These are phyloP conservation scores for Fusarium praegraminearum DNA, from an alignment of 2,329 filamentous ascomycete species.

Conservation along the genomic window DNA sequence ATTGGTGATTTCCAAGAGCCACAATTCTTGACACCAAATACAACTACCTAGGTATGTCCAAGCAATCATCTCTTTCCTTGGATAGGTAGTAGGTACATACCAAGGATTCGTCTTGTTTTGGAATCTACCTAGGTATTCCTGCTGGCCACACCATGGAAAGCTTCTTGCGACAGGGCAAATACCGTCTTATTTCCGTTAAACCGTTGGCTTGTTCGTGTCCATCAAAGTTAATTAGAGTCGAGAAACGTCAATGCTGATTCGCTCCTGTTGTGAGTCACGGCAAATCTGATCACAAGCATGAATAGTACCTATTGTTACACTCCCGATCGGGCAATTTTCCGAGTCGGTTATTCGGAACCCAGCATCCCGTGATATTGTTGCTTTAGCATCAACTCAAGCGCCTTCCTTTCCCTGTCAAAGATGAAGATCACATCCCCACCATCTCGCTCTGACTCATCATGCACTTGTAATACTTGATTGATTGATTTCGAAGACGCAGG, in stretches of 20 bases:
- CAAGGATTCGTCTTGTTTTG: background rate
- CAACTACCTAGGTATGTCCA: background rate
- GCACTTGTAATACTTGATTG: background rate
- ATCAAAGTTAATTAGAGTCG: background rate
- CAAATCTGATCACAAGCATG: background rate
- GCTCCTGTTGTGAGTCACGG: background rate
- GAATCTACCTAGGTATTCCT: background rate
- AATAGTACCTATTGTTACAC: background rate
- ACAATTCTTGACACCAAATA: background rate
- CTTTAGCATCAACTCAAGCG: background rate
- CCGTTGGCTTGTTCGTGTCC: background rate
- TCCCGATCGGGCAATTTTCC: background rate
- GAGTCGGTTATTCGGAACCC: background rate
- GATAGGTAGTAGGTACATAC: background rate
- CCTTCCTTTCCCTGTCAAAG: slow-evolving; percentile 10
- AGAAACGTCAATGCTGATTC: background rate
- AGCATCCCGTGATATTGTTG: background rate
- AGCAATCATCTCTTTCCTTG: background rate
- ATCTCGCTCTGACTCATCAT: slow-evolving; percentile 6
- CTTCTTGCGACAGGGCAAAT: background rate
- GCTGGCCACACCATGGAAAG: background rate
- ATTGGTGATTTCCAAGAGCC: background rate
- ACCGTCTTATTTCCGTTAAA: background rate
- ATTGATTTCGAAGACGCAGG: no score
- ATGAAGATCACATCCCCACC: background rate